These are phyloP conservation scores for Aspergillus ostianus DNA, from an alignment of 495 filamentous ascomycete genomes.

Conservation along the genomic window DNA sequence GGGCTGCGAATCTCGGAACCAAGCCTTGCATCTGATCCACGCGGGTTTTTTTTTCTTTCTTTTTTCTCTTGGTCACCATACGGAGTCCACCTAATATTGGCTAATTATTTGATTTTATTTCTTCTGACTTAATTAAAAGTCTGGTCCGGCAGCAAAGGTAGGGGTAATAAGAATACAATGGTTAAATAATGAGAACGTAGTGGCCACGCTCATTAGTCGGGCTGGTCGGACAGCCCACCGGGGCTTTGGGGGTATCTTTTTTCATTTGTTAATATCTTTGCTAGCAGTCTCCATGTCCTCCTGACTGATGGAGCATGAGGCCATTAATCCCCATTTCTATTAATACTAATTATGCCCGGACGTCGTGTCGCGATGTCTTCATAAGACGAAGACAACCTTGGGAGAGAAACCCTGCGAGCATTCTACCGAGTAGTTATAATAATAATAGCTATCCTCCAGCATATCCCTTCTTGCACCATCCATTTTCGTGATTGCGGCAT, in stretches of 20 bases:
- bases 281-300: background rate
- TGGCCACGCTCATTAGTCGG: background rate
- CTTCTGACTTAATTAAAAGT: background rate
- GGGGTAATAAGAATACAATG: background rate
- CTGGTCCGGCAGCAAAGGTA: background rate
- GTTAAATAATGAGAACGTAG: background rate
- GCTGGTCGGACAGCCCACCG: too few species aligned
- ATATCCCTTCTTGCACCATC: conserved; percentile 22
- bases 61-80: background rate
- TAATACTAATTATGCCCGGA: conserved; percentile 1
- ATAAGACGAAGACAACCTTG: background rate
- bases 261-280: background rate
- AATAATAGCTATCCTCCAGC: too few species aligned
- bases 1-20: conserved; percentile 25
- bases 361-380: background rate
- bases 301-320: background rate
- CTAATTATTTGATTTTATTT: conserved; percentile 8
- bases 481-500: conserved; percentile 25
- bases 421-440: too few species aligned
- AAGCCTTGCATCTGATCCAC: conserved; percentile 19
- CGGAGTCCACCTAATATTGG: too few species aligned
- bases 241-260: background rate
- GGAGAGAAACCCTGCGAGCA: conserved; percentile 3
- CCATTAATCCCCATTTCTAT: conserved; percentile 1
- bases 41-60: conserved; percentile 11